Percentiles rank a stretch among this genome's conserved stretches.
phyloP scores from a whole-genome alignment of 495 filamentous ascomycete species.

The Penicillium canescens region DNA sequence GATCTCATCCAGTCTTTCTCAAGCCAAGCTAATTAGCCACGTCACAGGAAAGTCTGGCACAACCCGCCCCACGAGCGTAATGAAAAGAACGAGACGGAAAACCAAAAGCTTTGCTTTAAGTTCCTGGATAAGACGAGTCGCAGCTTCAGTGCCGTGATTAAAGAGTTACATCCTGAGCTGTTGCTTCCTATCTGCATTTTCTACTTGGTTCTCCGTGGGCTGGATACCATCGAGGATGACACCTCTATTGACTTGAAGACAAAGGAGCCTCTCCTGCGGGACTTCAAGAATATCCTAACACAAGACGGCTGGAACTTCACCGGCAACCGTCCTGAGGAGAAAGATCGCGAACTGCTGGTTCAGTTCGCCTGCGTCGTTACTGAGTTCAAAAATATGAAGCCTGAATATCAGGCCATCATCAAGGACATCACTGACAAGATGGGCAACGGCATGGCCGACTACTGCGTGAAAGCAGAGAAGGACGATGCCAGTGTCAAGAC shows the following conservation, averaged over 20 bases:
- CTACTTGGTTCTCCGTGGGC: slow-evolving; percentile 84
- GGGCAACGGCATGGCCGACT: slow-evolving; percentile 99
- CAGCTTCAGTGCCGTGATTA: slow-evolving; percentile 90
- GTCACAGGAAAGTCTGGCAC: slow-evolving; percentile 89
- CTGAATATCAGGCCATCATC: slow-evolving; percentile 80
- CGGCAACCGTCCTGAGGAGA: slow-evolving; percentile 86
- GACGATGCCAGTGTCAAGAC: slow-evolving; percentile 80
- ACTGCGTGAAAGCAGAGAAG: slow-evolving; percentile 75
- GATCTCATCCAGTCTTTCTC: not conserved
- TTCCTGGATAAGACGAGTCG: slow-evolving; percentile 87
- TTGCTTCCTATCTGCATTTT: slow-evolving; percentile 89
- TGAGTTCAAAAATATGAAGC: slow-evolving; percentile 89
- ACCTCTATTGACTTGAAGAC: slow-evolving; percentile 80
- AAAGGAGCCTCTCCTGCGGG: slow-evolving; percentile 84
- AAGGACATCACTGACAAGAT: slow-evolving; percentile 93
- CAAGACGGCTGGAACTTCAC: slow-evolving; percentile 87
- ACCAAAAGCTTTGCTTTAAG: slow-evolving; percentile 77
- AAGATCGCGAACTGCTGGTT: slow-evolving; percentile 88
- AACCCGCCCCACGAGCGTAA: slow-evolving; percentile 86
- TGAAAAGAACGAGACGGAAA: slow-evolving; percentile 67
- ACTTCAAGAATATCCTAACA: slow-evolving; percentile 75
- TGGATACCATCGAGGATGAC: slow-evolving; percentile 98
- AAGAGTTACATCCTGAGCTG: slow-evolving; percentile 91
- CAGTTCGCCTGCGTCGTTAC: slow-evolving; percentile 84
- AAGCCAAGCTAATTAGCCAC: not conserved